A percentile compares a stretch with the other conserved stretches of the same genome.
These are phyloP conservation scores for Pythium scleroteichum DNA, from an alignment of 352 stramenopile genomes.

Conservation along the genomic window DNA sequence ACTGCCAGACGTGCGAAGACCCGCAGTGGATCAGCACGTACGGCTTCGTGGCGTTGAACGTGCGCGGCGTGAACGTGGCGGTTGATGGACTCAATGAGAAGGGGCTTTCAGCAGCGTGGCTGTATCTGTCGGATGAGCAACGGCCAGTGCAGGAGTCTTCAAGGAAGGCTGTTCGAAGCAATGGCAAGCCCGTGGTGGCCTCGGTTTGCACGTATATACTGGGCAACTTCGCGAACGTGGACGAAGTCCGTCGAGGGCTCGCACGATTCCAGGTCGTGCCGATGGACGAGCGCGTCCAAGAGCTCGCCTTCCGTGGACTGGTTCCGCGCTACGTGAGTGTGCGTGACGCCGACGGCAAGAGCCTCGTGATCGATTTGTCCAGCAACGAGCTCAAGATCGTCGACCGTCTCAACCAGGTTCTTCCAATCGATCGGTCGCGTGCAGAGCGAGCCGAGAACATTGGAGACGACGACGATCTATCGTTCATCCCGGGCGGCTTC, in stretches of 20 bases:
- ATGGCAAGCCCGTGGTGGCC: constrained; percentile 36
- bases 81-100: constrained; percentile 37
- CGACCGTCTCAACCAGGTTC: no score
- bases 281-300: constrained; percentile 24
- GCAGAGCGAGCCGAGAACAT: no score
- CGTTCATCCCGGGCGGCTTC: no score
- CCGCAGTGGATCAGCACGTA: constrained; percentile 33
- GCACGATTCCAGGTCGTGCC: constrained; percentile 47
- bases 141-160: no score
- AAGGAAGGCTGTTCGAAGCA: background rate
- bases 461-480: no score
- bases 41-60: constrained; percentile 39
- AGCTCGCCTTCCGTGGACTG: constrained; percentile 8
- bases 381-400: no score
- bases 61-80: constrained; percentile 34
- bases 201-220: constrained; percentile 62
- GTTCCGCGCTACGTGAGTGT: no score
- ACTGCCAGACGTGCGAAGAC: constrained; percentile 19
- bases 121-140: background rate
- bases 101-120: constrained; percentile 30
- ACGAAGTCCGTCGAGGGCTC: constrained; percentile 46
- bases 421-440: no score
- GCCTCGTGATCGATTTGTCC: no score
- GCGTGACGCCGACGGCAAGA: no score
- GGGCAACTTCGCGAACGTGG: constrained; percentile 54